Evolutionary conservation across 306 rosid genomes (phyloP), one percentile per base, ranked within the genome.

Genomic region (Gillenia trifoliata): DNA sequence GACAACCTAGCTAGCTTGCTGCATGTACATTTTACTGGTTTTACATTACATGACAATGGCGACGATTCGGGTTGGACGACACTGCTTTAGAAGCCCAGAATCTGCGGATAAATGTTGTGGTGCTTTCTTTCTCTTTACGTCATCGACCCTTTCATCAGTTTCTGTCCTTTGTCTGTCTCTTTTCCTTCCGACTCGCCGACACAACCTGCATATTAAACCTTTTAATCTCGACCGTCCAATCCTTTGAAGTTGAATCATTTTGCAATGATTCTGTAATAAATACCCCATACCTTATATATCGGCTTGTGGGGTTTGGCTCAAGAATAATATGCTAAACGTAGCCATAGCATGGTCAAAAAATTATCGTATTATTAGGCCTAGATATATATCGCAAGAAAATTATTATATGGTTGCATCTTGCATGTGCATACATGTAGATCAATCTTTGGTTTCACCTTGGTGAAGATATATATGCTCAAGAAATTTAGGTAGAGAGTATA

Each of bases 101-200:
- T 87, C 86, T 84, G 0, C 81, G 84, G 84, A 54, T 75, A 57
- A 20, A 40, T 69, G 54, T 72, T 68, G 61, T 77, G 30, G 2
- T 40, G 49, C 38, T 25, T 22, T 30, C 31, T 52, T 33, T 23
- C 4, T 26, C 67, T 59, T 49, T 56, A 56, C 75, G 55, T 76
- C 61, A 25, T 76, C 47, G 40, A 25, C 34, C 33, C 19, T 16
- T 34, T 16, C 8, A 8, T 68, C 43, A 23, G 64, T 52, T 66
- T 2, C 56, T 76, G 80, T 68, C 68, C 60, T 67, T 76, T 76
- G 71, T 71, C 79, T 55, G 72, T 25, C 64, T n/a, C 13, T 25
- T 54, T 54, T 45, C 81, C 77, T 66, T 49, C 71, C 79, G 70
- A 77, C 81, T 56, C 73, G 75, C 85, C 83, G 79, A 84, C 88